Evolutionary conservation across 1,284 basidiomycete species (phyloP).

Genomic region (Cryptococcus floricola): DNA sequence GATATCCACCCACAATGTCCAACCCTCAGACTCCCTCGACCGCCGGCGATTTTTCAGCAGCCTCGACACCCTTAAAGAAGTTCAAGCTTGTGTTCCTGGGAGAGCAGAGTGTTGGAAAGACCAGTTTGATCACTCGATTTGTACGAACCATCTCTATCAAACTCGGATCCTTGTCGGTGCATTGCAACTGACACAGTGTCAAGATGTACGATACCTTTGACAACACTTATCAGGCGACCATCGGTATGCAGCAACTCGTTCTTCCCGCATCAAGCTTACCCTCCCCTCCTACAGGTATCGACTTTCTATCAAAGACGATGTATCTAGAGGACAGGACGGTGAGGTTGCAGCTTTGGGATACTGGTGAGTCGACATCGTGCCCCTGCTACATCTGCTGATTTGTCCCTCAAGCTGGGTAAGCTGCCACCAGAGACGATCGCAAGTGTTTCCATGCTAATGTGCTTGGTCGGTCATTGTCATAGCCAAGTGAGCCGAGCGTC

Average conservation of each 20-base stretch:
- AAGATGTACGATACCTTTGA: slow-evolving; percentile 99
- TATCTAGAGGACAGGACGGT: slow-evolving; percentile 99
- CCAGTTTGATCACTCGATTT: slow-evolving; percentile 92
- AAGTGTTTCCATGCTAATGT: neutral
- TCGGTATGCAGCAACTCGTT: slow-evolving; percentile 53
- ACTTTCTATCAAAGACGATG: slow-evolving; percentile 99
- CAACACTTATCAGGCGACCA: slow-evolving; percentile 99
- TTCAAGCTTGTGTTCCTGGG: slow-evolving; percentile 94
- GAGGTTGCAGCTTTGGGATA: slow-evolving; percentile 97
- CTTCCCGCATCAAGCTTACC: neutral
- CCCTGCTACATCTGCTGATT: neutral
- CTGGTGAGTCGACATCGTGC: slow-evolving; percentile 58
- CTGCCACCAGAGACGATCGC: neutral
- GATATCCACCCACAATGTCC: slow-evolving; percentile 1
- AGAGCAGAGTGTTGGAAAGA: slow-evolving; percentile 93
- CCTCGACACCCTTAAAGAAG: slow-evolving; percentile 68
- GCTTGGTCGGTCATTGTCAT: neutral
- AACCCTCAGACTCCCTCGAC: slow-evolving; percentile 7
- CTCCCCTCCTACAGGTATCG: slow-evolving; percentile 60
- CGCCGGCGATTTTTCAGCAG: slow-evolving; percentile 25
- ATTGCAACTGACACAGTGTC: neutral
- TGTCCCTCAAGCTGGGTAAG: neutral
- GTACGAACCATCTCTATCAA: slow-evolving; percentile 30
- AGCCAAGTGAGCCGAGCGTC: slow-evolving; percentile 32
- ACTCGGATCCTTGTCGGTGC: neutral